Evolutionary conservation across 2,329 filamentous ascomycete species (phyloP).

Genomic region (Gliomastix tumulicola): DNA sequence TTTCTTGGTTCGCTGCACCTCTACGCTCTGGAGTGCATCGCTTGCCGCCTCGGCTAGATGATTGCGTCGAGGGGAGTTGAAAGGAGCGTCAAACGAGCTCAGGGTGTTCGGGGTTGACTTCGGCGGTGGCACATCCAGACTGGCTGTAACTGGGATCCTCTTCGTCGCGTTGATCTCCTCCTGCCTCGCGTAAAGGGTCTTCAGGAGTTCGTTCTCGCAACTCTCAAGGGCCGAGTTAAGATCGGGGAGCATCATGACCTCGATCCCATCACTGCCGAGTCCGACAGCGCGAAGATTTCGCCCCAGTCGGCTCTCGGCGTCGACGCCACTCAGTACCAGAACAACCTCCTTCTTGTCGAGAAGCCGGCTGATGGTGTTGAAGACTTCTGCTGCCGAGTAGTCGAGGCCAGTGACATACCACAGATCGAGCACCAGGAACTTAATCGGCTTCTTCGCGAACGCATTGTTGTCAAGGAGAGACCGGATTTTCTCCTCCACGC

Average conservation of each 20-base stretch:
- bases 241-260: conserved; percentile 76
- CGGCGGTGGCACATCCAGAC: conserved; percentile 38
- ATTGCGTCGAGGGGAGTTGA: conserved; percentile 73
- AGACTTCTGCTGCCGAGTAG: conserved; percentile 93
- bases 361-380: conserved; percentile 84
- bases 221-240: conserved; percentile 90
- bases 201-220: conserved; percentile 90
- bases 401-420: conserved; percentile 87
- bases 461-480: conserved; percentile 74
- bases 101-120: conserved; percentile 16
- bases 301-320: conserved; percentile 68
- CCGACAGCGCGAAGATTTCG: conserved; percentile 77
- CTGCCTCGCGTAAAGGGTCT: conserved; percentile 66
- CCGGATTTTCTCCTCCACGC: conserved; percentile 84
- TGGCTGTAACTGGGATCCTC: conserved; percentile 32
- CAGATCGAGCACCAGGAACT: conserved; percentile 84
- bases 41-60: conserved; percentile 75
- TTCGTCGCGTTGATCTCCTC: conserved; percentile 47
- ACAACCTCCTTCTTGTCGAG: conserved; percentile 70
- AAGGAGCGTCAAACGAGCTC: conserved; percentile 31
- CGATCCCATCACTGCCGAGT: conserved; percentile 64
- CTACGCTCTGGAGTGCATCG: conserved; percentile 63
- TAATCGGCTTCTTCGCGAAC: conserved; percentile 72
- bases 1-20: conserved; percentile 51
- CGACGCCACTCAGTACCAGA: conserved; percentile 77